Base-by-base conservation (phyloP, 805 yeast genomes). In the Starmerella roubikii region DNA sequence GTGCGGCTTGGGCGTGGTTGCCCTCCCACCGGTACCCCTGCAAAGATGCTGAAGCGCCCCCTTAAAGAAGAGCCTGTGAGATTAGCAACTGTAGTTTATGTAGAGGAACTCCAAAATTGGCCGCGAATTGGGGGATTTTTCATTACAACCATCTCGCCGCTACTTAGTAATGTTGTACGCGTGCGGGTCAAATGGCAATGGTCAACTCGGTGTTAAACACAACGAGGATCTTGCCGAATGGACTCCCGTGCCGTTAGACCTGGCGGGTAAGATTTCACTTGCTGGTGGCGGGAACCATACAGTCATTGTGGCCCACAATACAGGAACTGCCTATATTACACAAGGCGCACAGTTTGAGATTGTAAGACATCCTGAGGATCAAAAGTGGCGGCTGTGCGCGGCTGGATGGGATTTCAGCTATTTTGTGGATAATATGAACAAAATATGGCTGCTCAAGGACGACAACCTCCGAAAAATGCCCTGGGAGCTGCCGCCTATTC, bases 241-340 rank as follows among this genome's bases (percentile, higher is more conserved):
- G 15, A 52, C 51, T 30, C 34, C 45, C 16, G 49, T 54, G 24
- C 36, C 20, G 2, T 21, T 48, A 15, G 36, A 39, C 9, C 15
- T 26, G 3, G 16, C 35, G 1, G 41, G 42, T 4, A 43, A 39
- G 9, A 18, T 38, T 6, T 38, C 39, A 16, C 19, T 85, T 11
- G 68, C 66, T 0, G 74, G 85, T 49, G 96, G 95, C 3, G 96
- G 97, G 0, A 86, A 86, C 50, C 96, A 88, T 54, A 77, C 93
- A 0, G 49, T 82, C 15, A 44, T 83, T 2, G 54, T 84, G 7
- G 54, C 70, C 11, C 61, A 11, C 3, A 13, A 57, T 1, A 58
- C 66, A 34, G 88, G 88, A 1, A 54, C 58, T 0, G 55, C 77
- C 1, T 75, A 57, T 27, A 13, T 32, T 6, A 37, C 45, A 12